Evolutionary conservation across 805 yeast species (phyloP).

Genomic region (Brettanomyces anomalus): DNA sequence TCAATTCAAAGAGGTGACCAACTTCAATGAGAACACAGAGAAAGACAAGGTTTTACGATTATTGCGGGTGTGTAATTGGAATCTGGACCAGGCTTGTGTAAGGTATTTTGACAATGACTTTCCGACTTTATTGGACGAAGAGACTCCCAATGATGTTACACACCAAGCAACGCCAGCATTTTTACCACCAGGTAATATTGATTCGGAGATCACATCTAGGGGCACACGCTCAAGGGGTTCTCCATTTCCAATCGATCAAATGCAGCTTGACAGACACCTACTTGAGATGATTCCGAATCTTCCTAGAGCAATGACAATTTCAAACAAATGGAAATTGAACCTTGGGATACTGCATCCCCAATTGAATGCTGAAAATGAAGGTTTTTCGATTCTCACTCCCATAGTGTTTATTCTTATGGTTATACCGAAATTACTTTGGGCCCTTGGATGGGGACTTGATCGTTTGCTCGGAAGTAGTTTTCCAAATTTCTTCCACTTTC

Average conservation of each 20-base stretch:
- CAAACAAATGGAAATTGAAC: conserved; percentile 28
- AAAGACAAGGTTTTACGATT: conserved; percentile 37
- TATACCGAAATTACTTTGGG: conserved; percentile 43
- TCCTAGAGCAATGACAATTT: conserved; percentile 28
- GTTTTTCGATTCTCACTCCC: conserved; percentile 21
- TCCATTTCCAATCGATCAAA: no score
- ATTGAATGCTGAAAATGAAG: conserved; percentile 1
- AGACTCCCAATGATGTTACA: conserved; percentile 1
- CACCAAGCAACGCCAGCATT: background rate
- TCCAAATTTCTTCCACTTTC: conserved; percentile 23
- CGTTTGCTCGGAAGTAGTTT: conserved; percentile 25
- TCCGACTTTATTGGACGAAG: conserved; percentile 21
- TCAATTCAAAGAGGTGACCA: conserved; percentile 43
- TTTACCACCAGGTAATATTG: no score
- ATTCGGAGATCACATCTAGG: background rate
- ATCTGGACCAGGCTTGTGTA: conserved; percentile 51
- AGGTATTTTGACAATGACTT: conserved; percentile 53
- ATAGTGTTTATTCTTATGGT: conserved; percentile 43
- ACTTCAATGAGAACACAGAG: conserved; percentile 36
- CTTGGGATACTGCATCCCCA: conserved; percentile 16
- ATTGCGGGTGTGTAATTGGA: conserved; percentile 46
- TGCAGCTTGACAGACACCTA: background rate
- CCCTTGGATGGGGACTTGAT: conserved; percentile 31
- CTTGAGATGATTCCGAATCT: conserved; percentile 22
- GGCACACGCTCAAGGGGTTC: background rate